These are phyloP conservation scores for Metarhizium anisopliae DNA, from an alignment of 2,329 filamentous ascomycete genomes.

Conservation along the genomic window DNA sequence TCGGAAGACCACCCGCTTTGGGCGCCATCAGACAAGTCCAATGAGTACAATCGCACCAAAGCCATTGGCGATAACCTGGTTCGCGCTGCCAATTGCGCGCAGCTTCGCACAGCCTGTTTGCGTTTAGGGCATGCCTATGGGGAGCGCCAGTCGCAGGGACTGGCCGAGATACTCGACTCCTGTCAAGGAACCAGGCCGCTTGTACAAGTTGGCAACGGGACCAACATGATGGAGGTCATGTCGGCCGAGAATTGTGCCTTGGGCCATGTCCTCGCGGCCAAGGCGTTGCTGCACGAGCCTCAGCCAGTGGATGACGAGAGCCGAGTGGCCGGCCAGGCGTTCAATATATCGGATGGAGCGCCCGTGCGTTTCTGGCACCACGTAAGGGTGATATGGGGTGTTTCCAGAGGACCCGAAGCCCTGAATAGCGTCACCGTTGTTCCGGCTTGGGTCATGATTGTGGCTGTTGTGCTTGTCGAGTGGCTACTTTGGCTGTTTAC, in stretches of 20 bases:
- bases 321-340: conserved; percentile 22
- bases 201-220: conserved; percentile 16
- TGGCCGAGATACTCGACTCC: conserved; percentile 21
- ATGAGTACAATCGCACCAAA: conserved; percentile 22
- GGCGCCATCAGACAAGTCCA: conserved; percentile 12
- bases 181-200: conserved; percentile 25
- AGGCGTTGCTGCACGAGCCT: conserved; percentile 13
- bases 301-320: not conserved
- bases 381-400: conserved; percentile 14
- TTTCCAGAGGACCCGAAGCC: conserved; percentile 8
- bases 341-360: conserved; percentile 25
- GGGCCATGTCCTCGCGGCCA: conserved; percentile 19
- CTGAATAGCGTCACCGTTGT: conserved; percentile 9
- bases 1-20: conserved; percentile 17
- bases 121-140: conserved; percentile 24
- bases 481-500: conserved; percentile 18
- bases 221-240: conserved; percentile 18
- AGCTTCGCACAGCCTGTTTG: conserved; percentile 17
- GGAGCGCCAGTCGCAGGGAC: conserved; percentile 19
- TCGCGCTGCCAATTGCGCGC: conserved; percentile 16
- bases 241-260: conserved; percentile 17
- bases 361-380: conserved; percentile 24
- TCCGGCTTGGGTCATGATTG: conserved; percentile 16
- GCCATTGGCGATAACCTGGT: conserved; percentile 21
- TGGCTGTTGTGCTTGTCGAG: conserved; percentile 7